A percentile compares a stretch with the other conserved stretches of the same genome.
These are phyloP conservation scores for Mycena vulgaris DNA, from an alignment of 768 basidiomycete species.

Conservation along the genomic window DNA sequence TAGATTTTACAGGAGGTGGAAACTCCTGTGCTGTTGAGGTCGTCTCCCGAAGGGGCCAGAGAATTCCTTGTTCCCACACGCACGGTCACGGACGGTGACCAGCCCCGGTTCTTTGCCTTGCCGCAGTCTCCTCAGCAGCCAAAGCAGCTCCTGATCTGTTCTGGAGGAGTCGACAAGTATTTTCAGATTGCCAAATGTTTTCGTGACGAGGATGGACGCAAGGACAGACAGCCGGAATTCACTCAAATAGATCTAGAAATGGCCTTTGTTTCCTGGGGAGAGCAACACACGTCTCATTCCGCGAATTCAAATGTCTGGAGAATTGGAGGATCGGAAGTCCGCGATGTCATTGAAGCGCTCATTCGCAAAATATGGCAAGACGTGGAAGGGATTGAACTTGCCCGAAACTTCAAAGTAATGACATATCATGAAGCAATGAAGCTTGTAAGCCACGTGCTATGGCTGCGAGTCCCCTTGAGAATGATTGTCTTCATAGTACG, in stretches of 20 bases:
- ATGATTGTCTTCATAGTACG: conserved; percentile 71
- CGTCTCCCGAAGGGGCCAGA: conserved; percentile 94
- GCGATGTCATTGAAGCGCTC: conserved; percentile 82
- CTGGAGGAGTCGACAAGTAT: conserved; percentile 91
- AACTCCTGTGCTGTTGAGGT: conserved; percentile 91
- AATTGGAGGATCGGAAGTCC: conserved; percentile 90
- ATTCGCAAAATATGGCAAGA: conserved; percentile 84
- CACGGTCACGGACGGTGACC: conserved; percentile 49
- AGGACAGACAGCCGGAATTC: conserved; percentile 97
- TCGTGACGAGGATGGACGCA: conserved; percentile 95
- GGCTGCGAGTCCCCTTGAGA: conserved; percentile 17
- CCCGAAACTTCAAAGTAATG: conserved; percentile 81
- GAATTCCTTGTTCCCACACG: conserved; percentile 94
- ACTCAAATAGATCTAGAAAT: conserved; percentile 98
- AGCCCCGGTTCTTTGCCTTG: conserved; percentile 85
- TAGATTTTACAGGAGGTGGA: conserved; percentile 95
- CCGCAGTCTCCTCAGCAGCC: conserved; percentile 97
- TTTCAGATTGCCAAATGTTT: conserved; percentile 96
- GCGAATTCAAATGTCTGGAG: conserved; percentile 69
- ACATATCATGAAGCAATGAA: conserved; percentile 94
- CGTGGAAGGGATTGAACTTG: conserved; percentile 73
- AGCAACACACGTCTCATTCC: conserved; percentile 41
- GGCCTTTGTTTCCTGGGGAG: conserved; percentile 92
- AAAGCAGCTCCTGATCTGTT: conserved; percentile 93
- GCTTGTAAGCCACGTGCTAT: conserved; percentile 65